Base-by-base conservation (phyloP, 2,329 filamentous ascomycete species). In the Cladobotryum mycophilum region DNA sequence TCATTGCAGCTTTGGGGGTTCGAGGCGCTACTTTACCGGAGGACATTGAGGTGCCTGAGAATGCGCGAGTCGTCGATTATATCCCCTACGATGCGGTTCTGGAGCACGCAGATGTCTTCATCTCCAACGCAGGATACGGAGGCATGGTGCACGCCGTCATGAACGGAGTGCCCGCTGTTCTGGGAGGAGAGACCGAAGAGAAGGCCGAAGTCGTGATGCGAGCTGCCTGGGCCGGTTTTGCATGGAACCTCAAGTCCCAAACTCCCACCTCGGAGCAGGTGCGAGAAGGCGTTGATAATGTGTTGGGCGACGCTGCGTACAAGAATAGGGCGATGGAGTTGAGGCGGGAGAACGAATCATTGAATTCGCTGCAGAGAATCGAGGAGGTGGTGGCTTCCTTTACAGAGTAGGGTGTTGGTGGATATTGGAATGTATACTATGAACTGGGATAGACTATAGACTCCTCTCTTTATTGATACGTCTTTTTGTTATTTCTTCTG, bases 111-210 rank as follows among this genome's bases (percentile, higher is more conserved):
- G 73, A 70, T 38, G 65, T 74, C 1, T 74, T 78, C 25, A 64
- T 79, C 14, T 68, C 67, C 11, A 79, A 78, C 44, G 75, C 69
- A 11, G 74, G 75, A 3, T 79, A 75, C 49, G 73, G 75, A 4
- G 73, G 71, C 1, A 67, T 76, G 44, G 65, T 69, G 18, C 73
- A 77, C 49, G 68, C 67, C 3, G 59, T 76, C 3, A 64, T 67
- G 30, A 68, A 72, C 49, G 72, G 73, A 1, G 70, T 76, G 17
- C 75, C 75, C 1, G 67, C 77, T 58, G 69, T 79, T 2, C 59
- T 77, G 20, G 68, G 72, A 0, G 75, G 75, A 1, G 58, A 61
- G 15, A 65, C 61, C 20, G 68, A 68, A 35, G 71, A 73, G 44
- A 74, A 74, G 60, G 60, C 64, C 2, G 70, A 75, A 54, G 67